Conservation (phyloP, 768 basidiomycete species). For the Trametes villosa region DNA sequence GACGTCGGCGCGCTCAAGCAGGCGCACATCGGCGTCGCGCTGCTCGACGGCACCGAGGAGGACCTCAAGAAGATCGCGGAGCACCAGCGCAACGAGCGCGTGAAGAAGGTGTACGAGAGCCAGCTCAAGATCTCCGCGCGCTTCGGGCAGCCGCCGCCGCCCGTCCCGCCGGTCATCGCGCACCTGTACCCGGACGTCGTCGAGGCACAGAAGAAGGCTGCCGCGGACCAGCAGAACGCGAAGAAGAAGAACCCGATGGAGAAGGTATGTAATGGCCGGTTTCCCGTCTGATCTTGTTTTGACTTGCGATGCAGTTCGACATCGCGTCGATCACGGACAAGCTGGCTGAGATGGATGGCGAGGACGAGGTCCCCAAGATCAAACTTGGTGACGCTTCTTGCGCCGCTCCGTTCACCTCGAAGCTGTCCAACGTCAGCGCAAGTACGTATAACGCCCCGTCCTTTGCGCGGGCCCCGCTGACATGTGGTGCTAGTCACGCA, state of each 20-base stretch:
- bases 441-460: slow-evolving; percentile 75
- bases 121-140: slow-evolving; percentile 88
- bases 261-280: slow-evolving; percentile 56
- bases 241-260: slow-evolving; percentile 88
- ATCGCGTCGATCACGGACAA: slow-evolving; percentile 78
- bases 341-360: slow-evolving; percentile 92
- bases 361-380: slow-evolving; percentile 95
- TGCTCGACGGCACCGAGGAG: slow-evolving; percentile 88
- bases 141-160: slow-evolving; percentile 93
- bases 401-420: slow-evolving; percentile 98
- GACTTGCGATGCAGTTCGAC: slow-evolving; percentile 62
- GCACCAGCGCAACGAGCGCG: slow-evolving; percentile 82
- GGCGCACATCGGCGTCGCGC: slow-evolving; percentile 94
- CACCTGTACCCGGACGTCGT: slow-evolving; percentile 91
- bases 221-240: slow-evolving; percentile 63
- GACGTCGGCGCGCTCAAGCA: slow-evolving; percentile 99
- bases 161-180: slow-evolving; percentile 87
- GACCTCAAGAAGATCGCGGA: slow-evolving; percentile 95
- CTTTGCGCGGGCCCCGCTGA: too few species aligned
- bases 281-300: not conserved
- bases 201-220: slow-evolving; percentile 83
- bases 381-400: slow-evolving; percentile 99
- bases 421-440: slow-evolving; percentile 94
- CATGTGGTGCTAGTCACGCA: slow-evolving; percentile 72
- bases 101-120: slow-evolving; percentile 97